phyloP scores from a whole-genome alignment of 441 rosid genomes.

The Biscutella laevigata region DNA sequence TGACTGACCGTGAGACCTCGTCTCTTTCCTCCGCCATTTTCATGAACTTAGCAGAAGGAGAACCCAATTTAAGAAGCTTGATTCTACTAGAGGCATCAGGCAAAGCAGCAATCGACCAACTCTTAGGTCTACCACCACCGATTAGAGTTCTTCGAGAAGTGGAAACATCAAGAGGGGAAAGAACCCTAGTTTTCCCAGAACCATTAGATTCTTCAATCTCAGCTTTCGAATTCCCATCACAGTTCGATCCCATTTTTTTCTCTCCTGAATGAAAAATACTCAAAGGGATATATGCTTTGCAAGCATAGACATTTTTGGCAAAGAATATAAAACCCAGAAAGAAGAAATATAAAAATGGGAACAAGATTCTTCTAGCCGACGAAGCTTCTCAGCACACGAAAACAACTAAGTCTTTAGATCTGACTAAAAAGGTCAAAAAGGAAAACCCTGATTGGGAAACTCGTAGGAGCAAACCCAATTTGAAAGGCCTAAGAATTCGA shows the following conservation, averaged over 20 bases:
- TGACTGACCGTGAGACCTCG: slow-evolving; percentile 52
- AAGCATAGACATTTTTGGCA: slow-evolving; percentile 20
- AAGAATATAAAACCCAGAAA: slow-evolving; percentile 21
- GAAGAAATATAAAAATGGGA: not conserved
- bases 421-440: not conserved
- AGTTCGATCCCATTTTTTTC: slow-evolving; percentile 35
- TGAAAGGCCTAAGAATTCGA: not conserved
- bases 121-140: slow-evolving; percentile 24
- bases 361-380: slow-evolving; percentile 9
- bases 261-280: not conserved
- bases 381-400: slow-evolving; percentile 14
- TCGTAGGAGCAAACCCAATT: not conserved
- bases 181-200: slow-evolving; percentile 10
- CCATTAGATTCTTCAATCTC: slow-evolving; percentile 41
- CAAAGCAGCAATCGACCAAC: slow-evolving; percentile 18
- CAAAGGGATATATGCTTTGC: slow-evolving; percentile 15
- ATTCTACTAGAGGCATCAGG: slow-evolving; percentile 28
- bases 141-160: slow-evolving; percentile 41
- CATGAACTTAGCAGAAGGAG: slow-evolving; percentile 63
- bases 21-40: slow-evolving; percentile 57
- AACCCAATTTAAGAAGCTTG: slow-evolving; percentile 46
- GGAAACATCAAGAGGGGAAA: slow-evolving; percentile 34
- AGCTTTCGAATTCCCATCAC: slow-evolving; percentile 28
- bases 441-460: slow-evolving; percentile 9
- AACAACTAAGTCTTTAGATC: slow-evolving; percentile 3